Evolutionary conservation across 164 flowering plant genomes (phyloP).

Genomic region (Stephania yunnanensis): DNA sequence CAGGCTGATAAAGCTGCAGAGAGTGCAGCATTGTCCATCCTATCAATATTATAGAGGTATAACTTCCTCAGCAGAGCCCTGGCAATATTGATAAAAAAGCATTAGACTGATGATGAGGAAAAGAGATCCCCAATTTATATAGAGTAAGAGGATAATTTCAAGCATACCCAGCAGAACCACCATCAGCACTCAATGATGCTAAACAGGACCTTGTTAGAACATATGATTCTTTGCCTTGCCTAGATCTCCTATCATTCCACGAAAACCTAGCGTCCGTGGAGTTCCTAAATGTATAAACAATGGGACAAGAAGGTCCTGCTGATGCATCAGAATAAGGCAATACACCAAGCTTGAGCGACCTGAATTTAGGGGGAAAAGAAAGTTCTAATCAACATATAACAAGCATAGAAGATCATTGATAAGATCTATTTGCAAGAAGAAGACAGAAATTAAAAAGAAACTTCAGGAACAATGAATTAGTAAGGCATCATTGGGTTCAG

Average conservation of each 20-base stretch:
- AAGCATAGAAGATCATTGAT: background rate
- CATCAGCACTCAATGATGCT: constrained; percentile 40
- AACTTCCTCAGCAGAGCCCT: constrained; percentile 70
- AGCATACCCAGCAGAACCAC: constrained; percentile 68
- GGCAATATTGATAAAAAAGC: constrained; percentile 13
- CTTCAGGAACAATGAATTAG: background rate
- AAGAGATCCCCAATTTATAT: background rate
- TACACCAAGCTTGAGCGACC: constrained; percentile 89
- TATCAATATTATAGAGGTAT: constrained; percentile 82
- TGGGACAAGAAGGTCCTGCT: constrained; percentile 40
- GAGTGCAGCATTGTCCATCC: constrained; percentile 66
- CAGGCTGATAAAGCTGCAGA: constrained; percentile 63
- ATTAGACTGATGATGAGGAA: background rate
- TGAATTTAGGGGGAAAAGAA: constrained; percentile 15
- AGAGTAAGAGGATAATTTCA: background rate
- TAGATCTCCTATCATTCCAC: constrained; percentile 76
- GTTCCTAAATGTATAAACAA: constrained; percentile 47
- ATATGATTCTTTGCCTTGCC: constrained; percentile 68
- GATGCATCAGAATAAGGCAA: constrained; percentile 42
- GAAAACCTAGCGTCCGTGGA: constrained; percentile 58
- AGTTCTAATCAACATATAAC: background rate
- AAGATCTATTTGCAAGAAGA: background rate
- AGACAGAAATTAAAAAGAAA: background rate
- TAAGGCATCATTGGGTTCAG: background rate
- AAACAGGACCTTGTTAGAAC: constrained; percentile 79